Conservation (phyloP, 345 rosid genomes). For the Lumnitzera racemosa region DNA sequence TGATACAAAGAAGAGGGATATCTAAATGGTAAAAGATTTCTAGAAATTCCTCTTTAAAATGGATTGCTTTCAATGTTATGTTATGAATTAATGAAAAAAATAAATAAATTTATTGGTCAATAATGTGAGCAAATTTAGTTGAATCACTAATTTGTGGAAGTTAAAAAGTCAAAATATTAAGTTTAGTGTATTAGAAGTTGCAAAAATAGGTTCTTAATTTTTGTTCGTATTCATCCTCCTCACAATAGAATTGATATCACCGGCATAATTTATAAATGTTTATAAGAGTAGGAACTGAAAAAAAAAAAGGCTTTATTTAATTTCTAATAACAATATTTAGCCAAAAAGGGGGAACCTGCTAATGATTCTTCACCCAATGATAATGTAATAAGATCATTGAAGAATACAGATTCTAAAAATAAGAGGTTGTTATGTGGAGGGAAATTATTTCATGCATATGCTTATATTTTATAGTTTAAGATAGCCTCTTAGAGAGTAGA, state of each 20-base stretch:
- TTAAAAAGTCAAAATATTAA: neutral
- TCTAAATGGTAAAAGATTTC: neutral
- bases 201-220: neutral
- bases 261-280: constrained; percentile 4
- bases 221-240: constrained; percentile 12
- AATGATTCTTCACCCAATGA: neutral
- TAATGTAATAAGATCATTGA: neutral
- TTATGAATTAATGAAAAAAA: neutral
- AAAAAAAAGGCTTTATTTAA: neutral
- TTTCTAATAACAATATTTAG: neutral
- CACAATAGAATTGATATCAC: constrained; percentile 4
- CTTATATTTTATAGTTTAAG: constrained; percentile 2
- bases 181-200: neutral
- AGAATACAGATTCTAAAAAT: constrained; percentile 1
- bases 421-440: constrained; percentile 6
- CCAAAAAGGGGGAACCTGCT: too few relatives aligned
- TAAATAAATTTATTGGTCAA: neutral
- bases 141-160: neutral
- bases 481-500: neutral
- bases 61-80: neutral
- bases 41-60: neutral
- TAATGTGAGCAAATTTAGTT: neutral
- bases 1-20: neutral
- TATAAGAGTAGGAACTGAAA: constrained; percentile 3
- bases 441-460: constrained; percentile 6